Evolutionary conservation across 2,329 filamentous ascomycete species (phyloP), one percentile per base, ranked within the genome.

Genomic region (Myriosclerotinia duriaeana): DNA sequence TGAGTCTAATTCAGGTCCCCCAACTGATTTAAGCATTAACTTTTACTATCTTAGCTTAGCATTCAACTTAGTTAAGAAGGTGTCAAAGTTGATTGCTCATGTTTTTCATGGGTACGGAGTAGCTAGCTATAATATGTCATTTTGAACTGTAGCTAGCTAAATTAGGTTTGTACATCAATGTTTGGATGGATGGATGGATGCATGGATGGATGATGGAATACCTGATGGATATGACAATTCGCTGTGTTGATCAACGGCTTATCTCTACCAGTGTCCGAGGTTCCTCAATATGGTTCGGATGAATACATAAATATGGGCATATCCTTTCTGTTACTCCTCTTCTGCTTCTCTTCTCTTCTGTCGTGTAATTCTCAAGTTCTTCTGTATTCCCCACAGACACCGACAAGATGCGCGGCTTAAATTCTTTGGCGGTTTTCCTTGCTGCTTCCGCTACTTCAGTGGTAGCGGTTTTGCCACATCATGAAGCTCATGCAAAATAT

Each of bases 401-500:
- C 17, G 46, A 40, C 63, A 60, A 38, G 54, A 65, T 65, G 63
- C 54, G 44, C 7, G 48, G 54, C 48, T 40, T 65, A 11, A 52
- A 42, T 60, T 52, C 34, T 26, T 44, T 65, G 55, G 60, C 48
- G 30, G 22, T 66, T 9, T 50, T 46, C n/a, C 56, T 66, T 55
- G 64, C 56, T 30, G 48, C 58, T 26, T 62, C 58, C 36, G 50
- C 40, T 20, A 42, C 48, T 54, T 36, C 53, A 5, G 46, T 54
- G 22, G 34, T 53, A 30, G 64, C 38, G 1, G 5, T 42, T 38
- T 11, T 52, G 15, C 58, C 58, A 15, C 26, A 53, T 48, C 64
- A 66, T 44, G 56, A 36, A 36, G 42, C 40, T 1, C 64, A 66
- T 62, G 48, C 48, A 20, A 66, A 66, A 48, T 66, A 62, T 38